A percentile compares a stretch with the other conserved stretches of the same genome.
phyloP scores from a whole-genome alignment of 306 rosid genomes.

The cucumber (Cucumis sativus) region DNA sequence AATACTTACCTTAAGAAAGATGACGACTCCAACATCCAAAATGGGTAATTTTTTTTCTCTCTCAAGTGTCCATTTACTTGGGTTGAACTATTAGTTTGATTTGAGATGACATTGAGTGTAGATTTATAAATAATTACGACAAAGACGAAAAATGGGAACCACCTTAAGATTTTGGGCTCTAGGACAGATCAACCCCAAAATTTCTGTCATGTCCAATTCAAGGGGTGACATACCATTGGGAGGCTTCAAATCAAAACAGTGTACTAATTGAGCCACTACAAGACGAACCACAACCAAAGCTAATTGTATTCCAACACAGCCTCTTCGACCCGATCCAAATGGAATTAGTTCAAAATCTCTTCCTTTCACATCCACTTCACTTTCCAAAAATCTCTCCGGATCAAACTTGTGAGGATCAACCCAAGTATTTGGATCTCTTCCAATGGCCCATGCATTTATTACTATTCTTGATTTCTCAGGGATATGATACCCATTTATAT shows the following conservation, averaged over 20 bases:
- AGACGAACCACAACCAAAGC: slow-evolving; percentile 7
- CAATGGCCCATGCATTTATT: slow-evolving; percentile 18
- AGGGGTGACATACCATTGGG: slow-evolving; percentile 12
- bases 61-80: no score
- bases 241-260: slow-evolving; percentile 24
- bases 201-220: slow-evolving; percentile 21
- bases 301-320: slow-evolving; percentile 21
- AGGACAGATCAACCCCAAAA: slow-evolving; percentile 13
- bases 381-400: slow-evolving; percentile 15
- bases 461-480: slow-evolving; percentile 20
- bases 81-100: no score
- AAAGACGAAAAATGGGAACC: slow-evolving; percentile 15
- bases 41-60: no score
- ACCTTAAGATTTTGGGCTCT: slow-evolving; percentile 16
- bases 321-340: slow-evolving; percentile 21
- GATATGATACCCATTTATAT: slow-evolving; percentile 28
- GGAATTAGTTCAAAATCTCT: slow-evolving; percentile 18
- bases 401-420: slow-evolving; percentile 13
- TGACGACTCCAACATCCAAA: no score
- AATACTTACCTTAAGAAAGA: no score
- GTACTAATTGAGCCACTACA: slow-evolving; percentile 19
- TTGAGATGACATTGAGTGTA: no score
- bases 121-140: not conserved
- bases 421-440: slow-evolving; percentile 20
- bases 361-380: slow-evolving; percentile 12